Base-by-base conservation (phyloP, 805 yeast species). In the Ogataea salicorniae region DNA sequence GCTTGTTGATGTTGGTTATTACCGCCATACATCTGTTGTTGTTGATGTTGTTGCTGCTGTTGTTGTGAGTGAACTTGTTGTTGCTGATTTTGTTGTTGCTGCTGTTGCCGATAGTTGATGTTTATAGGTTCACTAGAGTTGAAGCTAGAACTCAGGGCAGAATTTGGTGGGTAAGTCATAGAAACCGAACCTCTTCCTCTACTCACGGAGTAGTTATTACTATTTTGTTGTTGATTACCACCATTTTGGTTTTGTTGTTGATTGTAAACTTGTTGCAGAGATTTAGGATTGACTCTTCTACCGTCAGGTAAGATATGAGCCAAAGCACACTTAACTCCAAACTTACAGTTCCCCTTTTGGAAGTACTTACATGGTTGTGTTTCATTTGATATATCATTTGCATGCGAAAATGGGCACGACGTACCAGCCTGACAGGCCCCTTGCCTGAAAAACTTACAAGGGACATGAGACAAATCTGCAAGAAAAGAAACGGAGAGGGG, bases 401-500 rank as follows among this genome's bases (percentile, higher is more conserved):
- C 75, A 64, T 92, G 99, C 34, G 94, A 83, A 63, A 92, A 92
- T 1, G 97, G 97, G 65, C 99, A 92, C 1, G 92, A 74, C 44
- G 72, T 74, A 13, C 98, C 98, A 1, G 98, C 98, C 66, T 91
- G 97, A 66, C 99, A 92, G 16, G 87, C 80, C 1, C 98, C 97
- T 64, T 91, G 97, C 48, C 80, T 75, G 66, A 75, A 92, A 71
- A 92, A 92, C 70, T 92, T 92, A 67, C 99, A 92, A 3, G 99
- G 99, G 31, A 92, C 98, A 66, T 92, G 99, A 41, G 95, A 83
- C 41, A 88, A 76, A 60, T 86, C 89, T 71, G 69, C 67, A 42
- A 20, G 11, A 34, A 20, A 36, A n/a, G 29, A 43, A 41, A 50
- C 52, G 60, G 60, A 62, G 60, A 45, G 20, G 31, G 26, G 29